A percentile compares a stretch with the other conserved stretches of the same genome.
phyloP scores from a whole-genome alignment of 768 basidiomycete genomes.

The Agaricus bisporus region DNA sequence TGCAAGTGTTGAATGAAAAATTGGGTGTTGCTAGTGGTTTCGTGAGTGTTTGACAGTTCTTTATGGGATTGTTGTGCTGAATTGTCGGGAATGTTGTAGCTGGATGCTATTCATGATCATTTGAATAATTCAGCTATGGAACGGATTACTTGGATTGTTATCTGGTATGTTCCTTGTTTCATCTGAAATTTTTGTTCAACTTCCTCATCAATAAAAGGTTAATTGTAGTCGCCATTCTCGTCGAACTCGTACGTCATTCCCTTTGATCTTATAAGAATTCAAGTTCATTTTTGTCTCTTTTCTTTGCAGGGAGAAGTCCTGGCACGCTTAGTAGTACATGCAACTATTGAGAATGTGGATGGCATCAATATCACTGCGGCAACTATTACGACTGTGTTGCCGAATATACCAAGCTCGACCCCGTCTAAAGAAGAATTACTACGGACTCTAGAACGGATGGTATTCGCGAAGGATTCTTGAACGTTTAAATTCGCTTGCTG shows the following conservation, averaged over 20 bases:
- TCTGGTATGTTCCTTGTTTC: slow-evolving; percentile 26
- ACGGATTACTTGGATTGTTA: slow-evolving; percentile 65
- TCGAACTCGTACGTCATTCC: slow-evolving; percentile 61
- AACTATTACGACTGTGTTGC: neutral
- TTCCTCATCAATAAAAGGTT: slow-evolving; percentile 45
- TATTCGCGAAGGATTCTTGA: slow-evolving; percentile 11
- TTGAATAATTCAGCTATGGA: slow-evolving; percentile 87
- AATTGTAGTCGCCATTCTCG: slow-evolving; percentile 85
- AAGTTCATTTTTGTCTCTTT: neutral
- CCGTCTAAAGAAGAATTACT: slow-evolving; percentile 32
- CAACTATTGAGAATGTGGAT: slow-evolving; percentile 29
- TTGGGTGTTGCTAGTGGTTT: slow-evolving; percentile 84
- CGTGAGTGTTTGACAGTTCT: slow-evolving; percentile 38
- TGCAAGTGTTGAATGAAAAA: slow-evolving; percentile 84
- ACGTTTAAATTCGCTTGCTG: neutral
- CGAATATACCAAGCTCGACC: slow-evolving; percentile 1
- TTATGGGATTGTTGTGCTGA: neutral
- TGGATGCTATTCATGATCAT: slow-evolving; percentile 91
- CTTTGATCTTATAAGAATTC: neutral
- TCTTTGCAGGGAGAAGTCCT: slow-evolving; percentile 66
- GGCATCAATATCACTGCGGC: neutral
- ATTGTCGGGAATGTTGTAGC: slow-evolving; percentile 31
- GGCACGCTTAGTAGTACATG: slow-evolving; percentile 69
- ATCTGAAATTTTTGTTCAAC: slow-evolving; percentile 14
- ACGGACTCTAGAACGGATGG: slow-evolving; percentile 36